These are phyloP conservation scores for Crassisporium funariophilum DNA, from an alignment of 768 basidiomycete species.

Conservation along the genomic window DNA sequence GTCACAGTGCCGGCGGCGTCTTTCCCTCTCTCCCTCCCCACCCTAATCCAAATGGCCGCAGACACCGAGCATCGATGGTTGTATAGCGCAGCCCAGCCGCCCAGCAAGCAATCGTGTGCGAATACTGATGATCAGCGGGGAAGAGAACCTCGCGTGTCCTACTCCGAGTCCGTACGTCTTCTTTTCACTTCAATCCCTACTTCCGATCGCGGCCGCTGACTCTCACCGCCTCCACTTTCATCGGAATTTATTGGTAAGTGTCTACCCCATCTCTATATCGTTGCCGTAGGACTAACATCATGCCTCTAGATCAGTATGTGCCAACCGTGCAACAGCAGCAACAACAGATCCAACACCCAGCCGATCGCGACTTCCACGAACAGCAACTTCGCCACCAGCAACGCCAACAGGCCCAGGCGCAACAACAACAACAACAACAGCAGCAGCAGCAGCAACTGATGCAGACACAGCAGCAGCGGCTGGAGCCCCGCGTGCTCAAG, in stretches of 20 bases:
- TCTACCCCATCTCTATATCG: no score
- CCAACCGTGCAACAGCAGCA: not conserved
- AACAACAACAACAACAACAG: constrained; percentile 4
- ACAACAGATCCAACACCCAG: not conserved
- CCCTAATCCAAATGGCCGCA: constrained; percentile 29
- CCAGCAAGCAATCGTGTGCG: constrained; percentile 49
- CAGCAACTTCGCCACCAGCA: no score
- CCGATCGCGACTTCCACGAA: constrained; percentile 1
- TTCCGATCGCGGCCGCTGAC: not conserved
- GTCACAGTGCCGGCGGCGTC: constrained; percentile 24
- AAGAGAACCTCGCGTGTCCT: constrained; percentile 26
- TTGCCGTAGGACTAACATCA: not conserved
- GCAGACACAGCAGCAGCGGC: no score
- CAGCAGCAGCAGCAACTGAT: constrained; percentile 16
- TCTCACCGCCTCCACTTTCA: constrained; percentile 1
- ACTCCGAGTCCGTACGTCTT: constrained; percentile 33
- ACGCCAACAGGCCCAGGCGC: no score
- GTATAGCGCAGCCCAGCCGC: constrained; percentile 42
- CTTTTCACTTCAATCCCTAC: constrained; percentile 6
- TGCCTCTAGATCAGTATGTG: not conserved
- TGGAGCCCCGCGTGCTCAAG: no score
- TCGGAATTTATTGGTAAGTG: no score
- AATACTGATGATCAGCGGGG: constrained; percentile 38
- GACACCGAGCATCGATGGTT: constrained; percentile 37
- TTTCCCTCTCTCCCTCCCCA: constrained; percentile 35